Base-by-base conservation (phyloP, 768 basidiomycete species). In the Agaricus subrufescens region DNA sequence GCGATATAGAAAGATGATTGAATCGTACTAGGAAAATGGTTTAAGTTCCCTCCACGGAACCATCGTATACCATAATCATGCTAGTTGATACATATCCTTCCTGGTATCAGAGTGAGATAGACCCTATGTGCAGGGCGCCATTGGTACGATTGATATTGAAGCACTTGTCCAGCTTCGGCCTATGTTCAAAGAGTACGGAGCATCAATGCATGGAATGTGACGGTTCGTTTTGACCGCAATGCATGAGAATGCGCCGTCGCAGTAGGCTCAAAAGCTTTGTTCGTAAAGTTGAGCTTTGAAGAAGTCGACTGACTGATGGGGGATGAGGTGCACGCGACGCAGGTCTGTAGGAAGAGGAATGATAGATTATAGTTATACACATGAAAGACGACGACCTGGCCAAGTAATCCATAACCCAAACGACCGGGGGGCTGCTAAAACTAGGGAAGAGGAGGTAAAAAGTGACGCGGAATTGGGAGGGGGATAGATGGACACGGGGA, bases 311-410 rank as follows among this genome's bases (percentile, higher is more conserved):
- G 40, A 42, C 43, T 19, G 46, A 34, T n/a, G 7, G 40, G 34
- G 30, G 19, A 50, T 50, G 49, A 50, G 42, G 27, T 15, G 12
- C 27, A 34, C 19, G 51, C 34, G 38, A 37, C 37, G 53, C 46
- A 49, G 54, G 42, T 52, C 19, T 56, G 54, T 42, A 39, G 54
- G 54, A 56, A 56, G 52, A 53, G 54, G 47, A 49, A 49, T 19
- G 54, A 54, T 52, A 52, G 51, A 56, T 56, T 56, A 50, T 49
- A 56, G 54, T 56, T 56, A 49, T 56, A 56, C 54, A 56, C 54
- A 56, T 50, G 54, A 56, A 38, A 40, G 47, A 55, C 38, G 46
- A 49, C 39, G 48, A 56, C 54, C 54, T 55, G 47, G 42, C 39
- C 54, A 47, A 56, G 54, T 56, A 56, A 56, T 34, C 54, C 54